A percentile compares a stretch with the other conserved stretches of the same genome.
Conservation (phyloP, 2,329 filamentous ascomycete genomes). For the Hansfordia pulvinata region DNA sequence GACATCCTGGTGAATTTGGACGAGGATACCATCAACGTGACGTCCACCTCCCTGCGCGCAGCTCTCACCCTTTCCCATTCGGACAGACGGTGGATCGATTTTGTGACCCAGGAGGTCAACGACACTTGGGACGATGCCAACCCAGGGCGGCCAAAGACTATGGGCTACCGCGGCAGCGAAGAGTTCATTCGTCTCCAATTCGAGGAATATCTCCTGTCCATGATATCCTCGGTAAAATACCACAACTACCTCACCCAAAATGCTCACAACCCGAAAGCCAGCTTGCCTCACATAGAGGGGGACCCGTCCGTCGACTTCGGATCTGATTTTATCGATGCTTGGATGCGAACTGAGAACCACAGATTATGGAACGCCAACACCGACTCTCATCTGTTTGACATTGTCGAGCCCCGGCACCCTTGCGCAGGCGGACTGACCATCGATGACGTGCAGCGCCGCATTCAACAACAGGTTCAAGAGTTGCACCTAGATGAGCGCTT, state of each 20-base stretch:
- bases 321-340: constrained; percentile 72
- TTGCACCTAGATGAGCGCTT: constrained; percentile 87
- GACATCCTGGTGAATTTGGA: constrained; percentile 95
- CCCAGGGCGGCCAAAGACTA: constrained; percentile 78
- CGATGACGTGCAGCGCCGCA: constrained; percentile 81
- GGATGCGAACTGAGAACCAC: constrained; percentile 83
- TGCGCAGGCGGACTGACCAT: constrained; percentile 87
- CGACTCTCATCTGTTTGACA: constrained; percentile 83
- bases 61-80: constrained; percentile 71
- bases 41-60: constrained; percentile 61
- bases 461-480: constrained; percentile 86
- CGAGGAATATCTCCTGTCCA: constrained; percentile 84
- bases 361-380: constrained; percentile 71
- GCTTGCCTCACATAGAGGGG: constrained; percentile 57
- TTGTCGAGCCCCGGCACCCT: constrained; percentile 85
- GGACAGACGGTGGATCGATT: constrained; percentile 93
- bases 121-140: constrained; percentile 95
- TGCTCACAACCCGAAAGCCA: constrained; percentile 41
- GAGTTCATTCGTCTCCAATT: constrained; percentile 97
- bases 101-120: constrained; percentile 81
- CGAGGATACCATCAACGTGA: constrained; percentile 73
- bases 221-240: constrained; percentile 83
- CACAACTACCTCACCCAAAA: constrained; percentile 51
- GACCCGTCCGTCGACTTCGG: constrained; percentile 80
- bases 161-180: constrained; percentile 90